These are phyloP conservation scores for Codiaeum variegatum DNA, from an alignment of 441 rosid species.

Conservation along the genomic window DNA sequence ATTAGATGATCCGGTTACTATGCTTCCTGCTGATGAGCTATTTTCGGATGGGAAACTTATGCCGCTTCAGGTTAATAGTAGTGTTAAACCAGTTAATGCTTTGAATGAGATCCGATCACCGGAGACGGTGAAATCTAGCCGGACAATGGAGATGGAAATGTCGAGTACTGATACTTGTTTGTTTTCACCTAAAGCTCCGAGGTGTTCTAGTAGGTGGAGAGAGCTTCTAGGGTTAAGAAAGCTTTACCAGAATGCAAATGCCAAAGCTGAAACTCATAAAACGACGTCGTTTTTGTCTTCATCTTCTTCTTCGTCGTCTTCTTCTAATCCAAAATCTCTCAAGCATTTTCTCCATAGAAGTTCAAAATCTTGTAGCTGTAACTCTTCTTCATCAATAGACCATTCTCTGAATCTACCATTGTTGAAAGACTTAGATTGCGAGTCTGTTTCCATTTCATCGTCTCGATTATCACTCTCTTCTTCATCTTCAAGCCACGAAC, in stretches of 20 bases:
- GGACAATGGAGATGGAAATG: slow-evolving; percentile 39
- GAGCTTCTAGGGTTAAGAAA: slow-evolving; percentile 72
- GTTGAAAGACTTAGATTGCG: slow-evolving; percentile 59
- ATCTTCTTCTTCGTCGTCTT: slow-evolving; percentile 16
- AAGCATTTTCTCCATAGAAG: slow-evolving; percentile 65
- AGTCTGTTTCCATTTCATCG: slow-evolving; percentile 61
- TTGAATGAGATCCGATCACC: slow-evolving; percentile 23
- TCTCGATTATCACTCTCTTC: slow-evolving; percentile 81
- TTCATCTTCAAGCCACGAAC: slow-evolving; percentile 78
- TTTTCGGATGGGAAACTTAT: slow-evolving; percentile 76
- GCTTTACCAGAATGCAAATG: slow-evolving; percentile 40
- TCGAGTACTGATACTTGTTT: slow-evolving; percentile 38
- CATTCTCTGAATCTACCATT: slow-evolving; percentile 57
- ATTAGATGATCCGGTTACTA: slow-evolving; percentile 62
- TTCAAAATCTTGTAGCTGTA: slow-evolving; percentile 46
- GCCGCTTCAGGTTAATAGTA: slow-evolving; percentile 49
- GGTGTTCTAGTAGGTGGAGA: slow-evolving; percentile 90
- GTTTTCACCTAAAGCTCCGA: slow-evolving; percentile 76
- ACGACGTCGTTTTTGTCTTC: slow-evolving; percentile 12
- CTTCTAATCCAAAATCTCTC: slow-evolving; percentile 34
- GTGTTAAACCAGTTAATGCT: slow-evolving; percentile 18
- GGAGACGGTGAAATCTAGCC: slow-evolving; percentile 33
- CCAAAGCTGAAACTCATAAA: slow-evolving; percentile 22
- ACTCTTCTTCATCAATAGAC: slow-evolving; percentile 32
- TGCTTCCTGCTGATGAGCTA: slow-evolving; percentile 90